Base-by-base conservation (phyloP, 495 filamentous ascomycete genomes). In the Penicillium pancosmium region DNA sequence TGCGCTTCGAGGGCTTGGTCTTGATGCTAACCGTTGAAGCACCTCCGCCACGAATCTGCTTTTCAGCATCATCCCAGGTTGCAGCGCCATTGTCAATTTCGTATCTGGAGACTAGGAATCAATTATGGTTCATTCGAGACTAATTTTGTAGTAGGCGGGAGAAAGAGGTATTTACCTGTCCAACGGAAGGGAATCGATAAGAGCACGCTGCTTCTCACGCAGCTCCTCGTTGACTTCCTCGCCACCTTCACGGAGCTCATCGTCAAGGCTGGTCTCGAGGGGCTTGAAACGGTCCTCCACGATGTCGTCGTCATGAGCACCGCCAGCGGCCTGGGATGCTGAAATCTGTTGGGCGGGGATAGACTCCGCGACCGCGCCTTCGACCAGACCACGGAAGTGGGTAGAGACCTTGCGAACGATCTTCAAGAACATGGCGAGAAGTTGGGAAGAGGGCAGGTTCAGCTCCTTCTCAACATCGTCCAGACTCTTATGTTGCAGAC, bases 351-450 rank as follows among this genome's bases (percentile, higher is more conserved):
- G 76, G 0, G 67, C 59, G 8, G 92, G 91, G 68, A 97, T 80
- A 10, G 82, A 76, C 18, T 89, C 84, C 49, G 81, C 87, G 27
- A 92, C 85, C 0, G 88, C 90, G 36, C 83, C 86, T 57, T 90
- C 85, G 16, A 96, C 77, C n/a, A 98, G 62, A 25, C 77, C 71
- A 23, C 86, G 83, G 76, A 99, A 92, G 63, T 89, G 82, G 13
- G 82, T 80, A 0, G 89, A 87, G 34, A 96, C 80, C 74, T 97
- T 98, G 31, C 93, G 83, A 63, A 98, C 81, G 62, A 94, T 88
- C 78, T 97, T 98, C 66, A 97, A 89, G 77, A 98, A 97, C 86
- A 98, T 96, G 31, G 93, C 91, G 27, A 99, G 79, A 3, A 97
- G 80, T 73, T 98, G 94, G 21, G 87, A 89, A 10, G 83, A 80